Evolutionary conservation across 495 filamentous ascomycete species (phyloP).

Genomic region (Talaromyces wortmannii): DNA sequence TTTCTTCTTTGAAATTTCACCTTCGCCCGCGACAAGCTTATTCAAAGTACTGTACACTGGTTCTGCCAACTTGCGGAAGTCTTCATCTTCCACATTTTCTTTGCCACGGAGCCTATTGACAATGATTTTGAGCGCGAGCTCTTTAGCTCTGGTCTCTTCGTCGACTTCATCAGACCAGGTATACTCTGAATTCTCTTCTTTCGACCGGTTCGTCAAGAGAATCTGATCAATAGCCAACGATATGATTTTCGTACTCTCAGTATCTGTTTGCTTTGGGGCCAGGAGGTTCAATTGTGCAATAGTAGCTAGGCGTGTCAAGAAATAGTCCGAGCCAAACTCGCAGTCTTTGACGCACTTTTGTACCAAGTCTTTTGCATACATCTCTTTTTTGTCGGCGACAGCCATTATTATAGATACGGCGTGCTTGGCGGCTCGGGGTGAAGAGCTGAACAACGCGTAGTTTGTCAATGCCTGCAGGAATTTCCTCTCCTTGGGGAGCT

Average conservation of each 20-base stretch:
- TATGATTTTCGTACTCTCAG: slow-evolving; percentile 67
- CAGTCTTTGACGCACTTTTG: slow-evolving; percentile 68
- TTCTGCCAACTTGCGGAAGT: slow-evolving; percentile 55
- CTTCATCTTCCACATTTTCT: slow-evolving; percentile 45
- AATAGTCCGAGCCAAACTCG: slow-evolving; percentile 65
- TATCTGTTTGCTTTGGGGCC: slow-evolving; percentile 64
- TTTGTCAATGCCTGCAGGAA: slow-evolving; percentile 72
- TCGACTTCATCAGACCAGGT: slow-evolving; percentile 72
- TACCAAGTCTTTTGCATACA: slow-evolving; percentile 79
- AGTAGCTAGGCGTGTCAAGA: slow-evolving; percentile 77
- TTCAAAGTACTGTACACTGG: slow-evolving; percentile 74
- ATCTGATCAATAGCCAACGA: slow-evolving; percentile 72
- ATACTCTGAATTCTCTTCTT: slow-evolving; percentile 34
- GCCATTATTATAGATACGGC: slow-evolving; percentile 86
- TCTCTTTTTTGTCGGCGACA: slow-evolving; percentile 71
- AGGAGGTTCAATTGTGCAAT: slow-evolving; percentile 79
- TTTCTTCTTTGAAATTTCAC: slow-evolving; percentile 69
- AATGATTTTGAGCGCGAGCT: slow-evolving; percentile 80
- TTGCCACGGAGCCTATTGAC: slow-evolving; percentile 77
- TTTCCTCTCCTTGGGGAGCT: slow-evolving; percentile 79
- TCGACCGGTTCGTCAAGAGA: slow-evolving; percentile 59
- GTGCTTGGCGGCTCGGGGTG: slow-evolving; percentile 82
- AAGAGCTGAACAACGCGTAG: slow-evolving; percentile 75
- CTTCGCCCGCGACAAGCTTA: slow-evolving; percentile 62
- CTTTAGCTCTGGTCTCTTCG: slow-evolving; percentile 76